Evolutionary conservation across 257 asterid genomes (phyloP).

Genomic region (Rubia yunnanensis): DNA sequence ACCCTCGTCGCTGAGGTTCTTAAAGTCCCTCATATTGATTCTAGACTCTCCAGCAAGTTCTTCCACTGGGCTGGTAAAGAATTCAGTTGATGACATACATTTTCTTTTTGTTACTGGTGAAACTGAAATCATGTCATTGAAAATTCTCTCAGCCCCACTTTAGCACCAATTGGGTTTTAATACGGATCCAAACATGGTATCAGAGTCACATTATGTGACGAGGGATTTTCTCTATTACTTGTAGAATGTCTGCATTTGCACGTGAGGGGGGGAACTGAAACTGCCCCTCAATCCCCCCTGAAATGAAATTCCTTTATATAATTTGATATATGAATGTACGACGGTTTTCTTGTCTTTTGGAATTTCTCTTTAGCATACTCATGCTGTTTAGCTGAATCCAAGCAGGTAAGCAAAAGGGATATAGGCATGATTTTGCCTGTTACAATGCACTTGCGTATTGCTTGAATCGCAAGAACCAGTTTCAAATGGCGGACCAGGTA

Average conservation of each 20-base stretch:
- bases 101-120: not conserved
- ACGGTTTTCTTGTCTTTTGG: not conserved
- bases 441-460: conserved; percentile 86
- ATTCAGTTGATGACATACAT: not conserved
- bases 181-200: no score
- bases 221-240: no score
- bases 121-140: no score
- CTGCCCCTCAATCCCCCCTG: no score
- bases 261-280: no score
- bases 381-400: conserved; percentile 15
- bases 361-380: not conserved
- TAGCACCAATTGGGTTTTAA: not conserved
- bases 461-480: conserved; percentile 63
- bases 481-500: conserved; percentile 87
- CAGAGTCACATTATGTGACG: no score
- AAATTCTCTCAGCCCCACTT: no score
- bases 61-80: conserved; percentile 90
- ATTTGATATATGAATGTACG: no score
- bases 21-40: conserved; percentile 68
- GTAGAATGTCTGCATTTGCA: no score
- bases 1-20: conserved; percentile 79
- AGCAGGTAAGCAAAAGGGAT: conserved; percentile 91
- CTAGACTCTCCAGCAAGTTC: conserved; percentile 69
- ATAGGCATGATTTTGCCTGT: conserved; percentile 89
- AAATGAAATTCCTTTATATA: no score